Evolutionary conservation across 1,139 yeast species (phyloP).

Genomic region (Candida gigantensis): DNA sequence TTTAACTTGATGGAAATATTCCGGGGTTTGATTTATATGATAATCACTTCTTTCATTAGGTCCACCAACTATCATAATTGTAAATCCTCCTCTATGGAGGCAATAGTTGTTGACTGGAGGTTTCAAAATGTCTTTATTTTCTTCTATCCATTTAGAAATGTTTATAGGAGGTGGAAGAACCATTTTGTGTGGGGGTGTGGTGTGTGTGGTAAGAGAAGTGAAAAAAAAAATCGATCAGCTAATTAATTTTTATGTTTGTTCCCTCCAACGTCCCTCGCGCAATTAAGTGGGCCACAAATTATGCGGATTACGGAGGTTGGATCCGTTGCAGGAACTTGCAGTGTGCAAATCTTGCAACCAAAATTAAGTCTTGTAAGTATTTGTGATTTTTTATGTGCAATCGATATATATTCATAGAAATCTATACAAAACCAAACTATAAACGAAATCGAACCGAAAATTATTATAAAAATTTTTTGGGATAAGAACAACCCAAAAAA

Average conservation of each 20-base stretch:
- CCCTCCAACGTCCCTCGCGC: background rate
- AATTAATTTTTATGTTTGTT: too few species aligned
- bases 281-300: background rate
- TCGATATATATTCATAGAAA: too few species aligned
- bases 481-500: too few species aligned
- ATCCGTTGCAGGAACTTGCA: too few species aligned
- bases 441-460: too few species aligned
- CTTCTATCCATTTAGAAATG: conserved; percentile 76
- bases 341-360: too few species aligned
- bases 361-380: too few species aligned
- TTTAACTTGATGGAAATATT: conserved; percentile 85
- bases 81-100: conserved; percentile 87
- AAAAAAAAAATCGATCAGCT: background rate
- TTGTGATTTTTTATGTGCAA: too few species aligned
- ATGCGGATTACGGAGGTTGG: too few species aligned
- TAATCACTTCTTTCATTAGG: conserved; percentile 93
- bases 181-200: conserved; percentile 5
- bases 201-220: background rate
- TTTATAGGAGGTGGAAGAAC: conserved; percentile 76
- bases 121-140: conserved; percentile 70
- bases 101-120: conserved; percentile 95
- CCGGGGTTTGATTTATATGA: conserved; percentile 93
- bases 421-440: too few species aligned
- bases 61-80: conserved; percentile 94
- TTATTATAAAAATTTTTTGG: too few species aligned